A percentile compares a stretch with the other conserved stretches of the same genome.
Evolutionary conservation across 225 moss, liverwort and hornwort genomes (phyloP).

Genomic region (Takakia lepidozioides): DNA sequence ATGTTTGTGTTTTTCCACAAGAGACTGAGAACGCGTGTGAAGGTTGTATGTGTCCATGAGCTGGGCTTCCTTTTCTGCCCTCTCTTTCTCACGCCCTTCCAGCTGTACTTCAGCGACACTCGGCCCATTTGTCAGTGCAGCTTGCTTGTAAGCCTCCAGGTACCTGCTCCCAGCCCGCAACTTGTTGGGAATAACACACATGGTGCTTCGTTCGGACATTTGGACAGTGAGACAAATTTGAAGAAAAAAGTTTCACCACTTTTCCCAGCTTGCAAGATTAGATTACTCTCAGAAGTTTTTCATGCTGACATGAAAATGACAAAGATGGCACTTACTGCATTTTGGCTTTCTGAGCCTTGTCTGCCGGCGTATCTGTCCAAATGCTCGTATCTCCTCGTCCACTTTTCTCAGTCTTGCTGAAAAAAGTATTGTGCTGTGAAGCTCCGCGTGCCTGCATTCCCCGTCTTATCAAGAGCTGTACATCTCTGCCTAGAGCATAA

Average conservation of each 20-base stretch:
- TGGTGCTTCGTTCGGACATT: neutral
- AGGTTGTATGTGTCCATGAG: constrained; percentile 77
- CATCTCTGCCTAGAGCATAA: too few species aligned
- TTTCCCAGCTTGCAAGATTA: too few species aligned
- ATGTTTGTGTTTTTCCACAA: constrained; percentile 67
- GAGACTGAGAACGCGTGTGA: constrained; percentile 59
- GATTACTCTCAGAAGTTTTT: too few species aligned
- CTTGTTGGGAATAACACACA: neutral
- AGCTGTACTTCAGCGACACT: constrained; percentile 19
- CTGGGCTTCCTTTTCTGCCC: constrained; percentile 56
- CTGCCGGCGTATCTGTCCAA: constrained; percentile 90
- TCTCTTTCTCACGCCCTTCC: constrained; percentile 58
- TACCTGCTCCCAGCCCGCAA: constrained; percentile 31
- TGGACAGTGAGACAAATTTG: too few species aligned
- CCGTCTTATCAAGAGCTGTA: too few species aligned
- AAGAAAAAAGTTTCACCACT: too few species aligned
- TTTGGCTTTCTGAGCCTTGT: constrained; percentile 84
- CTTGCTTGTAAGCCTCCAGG: constrained; percentile 89
- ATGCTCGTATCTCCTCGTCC: constrained; percentile 86
- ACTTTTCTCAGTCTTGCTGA: constrained; percentile 88
- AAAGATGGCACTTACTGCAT: constrained; percentile 66
- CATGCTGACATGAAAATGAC: too few species aligned
- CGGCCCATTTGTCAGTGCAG: constrained; percentile 57
- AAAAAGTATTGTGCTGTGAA: constrained; percentile 72
- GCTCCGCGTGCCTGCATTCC: constrained; percentile 60